Percentiles rank a stretch among this genome's conserved stretches.
Evolutionary conservation across 2,329 filamentous ascomycete species (phyloP).

Genomic region (Lasiodiplodia theobromae): DNA sequence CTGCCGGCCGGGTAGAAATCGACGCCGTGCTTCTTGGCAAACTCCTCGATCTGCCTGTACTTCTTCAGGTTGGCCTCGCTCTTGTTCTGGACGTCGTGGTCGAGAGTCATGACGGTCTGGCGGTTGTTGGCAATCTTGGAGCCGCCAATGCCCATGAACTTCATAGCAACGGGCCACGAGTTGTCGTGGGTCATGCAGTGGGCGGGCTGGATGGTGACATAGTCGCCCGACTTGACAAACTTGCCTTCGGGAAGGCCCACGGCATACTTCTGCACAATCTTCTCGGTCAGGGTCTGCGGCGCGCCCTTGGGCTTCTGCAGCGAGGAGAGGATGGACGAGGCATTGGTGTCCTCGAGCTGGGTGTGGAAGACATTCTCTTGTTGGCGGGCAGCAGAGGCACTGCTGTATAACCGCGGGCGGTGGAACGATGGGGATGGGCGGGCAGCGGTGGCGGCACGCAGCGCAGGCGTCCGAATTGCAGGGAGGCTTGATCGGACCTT

Average conservation of each 20-base stretch:
- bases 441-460: slow-evolving; percentile 7
- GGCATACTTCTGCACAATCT: slow-evolving; percentile 85
- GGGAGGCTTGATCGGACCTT: slow-evolving; percentile 1
- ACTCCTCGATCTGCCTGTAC: slow-evolving; percentile 80
- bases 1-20: slow-evolving; percentile 78
- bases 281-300: slow-evolving; percentile 87
- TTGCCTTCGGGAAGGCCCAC: slow-evolving; percentile 79
- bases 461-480: slow-evolving; percentile 21
- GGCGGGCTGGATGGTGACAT: slow-evolving; percentile 76
- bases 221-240: slow-evolving; percentile 79
- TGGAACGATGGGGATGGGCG: slow-evolving; percentile 18
- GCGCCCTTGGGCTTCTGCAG: slow-evolving; percentile 51
- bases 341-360: slow-evolving; percentile 64
- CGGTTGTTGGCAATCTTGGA: slow-evolving; percentile 72
- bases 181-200: slow-evolving; percentile 90
- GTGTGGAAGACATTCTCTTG: slow-evolving; percentile 61
- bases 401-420: slow-evolving; percentile 34
- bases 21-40: slow-evolving; percentile 79
- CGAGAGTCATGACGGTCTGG: slow-evolving; percentile 83
- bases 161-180: slow-evolving; percentile 75
- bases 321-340: slow-evolving; percentile 78
- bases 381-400: slow-evolving; percentile 39
- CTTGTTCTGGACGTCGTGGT: slow-evolving; percentile 90
- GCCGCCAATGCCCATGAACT: slow-evolving; percentile 85
- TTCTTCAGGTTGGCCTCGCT: slow-evolving; percentile 80